Evolutionary conservation across 2,329 filamentous ascomycete species (phyloP).

Genomic region (Trichoderma harzianum): DNA sequence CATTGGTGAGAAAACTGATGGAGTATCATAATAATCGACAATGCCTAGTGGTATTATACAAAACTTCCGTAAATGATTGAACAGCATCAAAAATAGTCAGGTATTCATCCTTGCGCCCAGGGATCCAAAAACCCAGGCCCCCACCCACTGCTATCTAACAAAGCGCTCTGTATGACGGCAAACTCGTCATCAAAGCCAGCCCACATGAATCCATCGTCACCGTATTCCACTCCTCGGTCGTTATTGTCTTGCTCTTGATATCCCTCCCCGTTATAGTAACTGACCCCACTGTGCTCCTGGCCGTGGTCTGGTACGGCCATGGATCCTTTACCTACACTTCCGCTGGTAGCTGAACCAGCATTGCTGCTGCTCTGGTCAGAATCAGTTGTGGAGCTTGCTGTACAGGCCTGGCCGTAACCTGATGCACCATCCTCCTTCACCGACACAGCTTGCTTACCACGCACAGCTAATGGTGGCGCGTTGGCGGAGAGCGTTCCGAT

Average conservation of each 20-base stretch:
- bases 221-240: background rate
- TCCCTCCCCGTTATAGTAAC: background rate
- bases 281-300: background rate
- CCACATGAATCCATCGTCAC: conserved; percentile 11
- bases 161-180: conserved; percentile 8
- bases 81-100: background rate
- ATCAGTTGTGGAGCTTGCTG: background rate
- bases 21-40: background rate
- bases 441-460: background rate
- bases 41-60: background rate
- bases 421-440: background rate
- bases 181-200: conserved; percentile 12
- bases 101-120: background rate
- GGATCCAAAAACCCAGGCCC: conserved; percentile 8
- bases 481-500: conserved; percentile 6
- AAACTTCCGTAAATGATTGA: background rate
- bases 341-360: background rate
- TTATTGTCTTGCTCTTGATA: background rate
- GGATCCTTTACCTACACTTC: background rate
- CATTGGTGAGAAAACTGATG: background rate
- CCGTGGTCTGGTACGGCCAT: background rate
- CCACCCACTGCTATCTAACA: conserved; percentile 12
- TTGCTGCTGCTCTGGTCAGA: conserved; percentile 6
- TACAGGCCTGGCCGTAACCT: background rate
- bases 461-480: background rate